Percentiles rank a stretch among this genome's conserved stretches.
Conservation (phyloP, 2,329 filamentous ascomycete genomes). For the Graphilbum ipis-grandicollis region DNA sequence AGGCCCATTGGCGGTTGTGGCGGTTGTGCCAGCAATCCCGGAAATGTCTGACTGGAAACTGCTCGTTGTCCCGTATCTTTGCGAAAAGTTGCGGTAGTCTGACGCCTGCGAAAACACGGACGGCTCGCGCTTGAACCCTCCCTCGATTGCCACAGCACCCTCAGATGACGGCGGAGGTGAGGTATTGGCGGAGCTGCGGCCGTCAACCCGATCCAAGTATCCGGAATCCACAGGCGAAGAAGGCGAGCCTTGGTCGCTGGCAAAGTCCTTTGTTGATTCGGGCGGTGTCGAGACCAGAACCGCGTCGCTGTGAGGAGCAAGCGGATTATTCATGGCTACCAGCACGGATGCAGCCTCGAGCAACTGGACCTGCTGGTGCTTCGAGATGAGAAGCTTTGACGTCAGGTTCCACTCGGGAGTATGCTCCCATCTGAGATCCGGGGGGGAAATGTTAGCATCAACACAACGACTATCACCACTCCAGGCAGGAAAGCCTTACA, state of each 20-base stretch:
- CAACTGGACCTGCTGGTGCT: conserved; percentile 97
- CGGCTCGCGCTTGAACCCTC: conserved; percentile 16
- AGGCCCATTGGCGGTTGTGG: too few species aligned
- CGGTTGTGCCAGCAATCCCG: too few species aligned
- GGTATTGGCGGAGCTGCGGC: conserved; percentile 74
- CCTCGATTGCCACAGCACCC: conserved; percentile 32
- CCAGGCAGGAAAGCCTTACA: conserved; percentile 61
- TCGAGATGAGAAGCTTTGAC: conserved; percentile 94
- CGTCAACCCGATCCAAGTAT: conserved; percentile 61
- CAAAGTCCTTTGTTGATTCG: conserved; percentile 47
- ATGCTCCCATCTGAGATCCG: conserved; percentile 86
- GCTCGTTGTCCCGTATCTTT: not conserved
- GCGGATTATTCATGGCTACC: conserved; percentile 60
- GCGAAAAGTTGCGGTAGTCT: conserved; percentile 36
- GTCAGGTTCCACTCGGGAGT: conserved; percentile 96
- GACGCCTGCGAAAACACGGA: conserved; percentile 23
- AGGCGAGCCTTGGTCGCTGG: conserved; percentile 65
- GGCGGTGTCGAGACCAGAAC: conserved; percentile 40
- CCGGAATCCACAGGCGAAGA: conserved; percentile 71
- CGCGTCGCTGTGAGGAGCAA: conserved; percentile 13
- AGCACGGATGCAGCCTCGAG: conserved; percentile 94
- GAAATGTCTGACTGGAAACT: too few species aligned
- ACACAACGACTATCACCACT: too few species aligned
- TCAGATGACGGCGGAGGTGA: conserved; percentile 65
- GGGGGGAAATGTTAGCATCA: not conserved